Conservation (phyloP, 345 rosid genomes). For the Alliaria petiolata region DNA sequence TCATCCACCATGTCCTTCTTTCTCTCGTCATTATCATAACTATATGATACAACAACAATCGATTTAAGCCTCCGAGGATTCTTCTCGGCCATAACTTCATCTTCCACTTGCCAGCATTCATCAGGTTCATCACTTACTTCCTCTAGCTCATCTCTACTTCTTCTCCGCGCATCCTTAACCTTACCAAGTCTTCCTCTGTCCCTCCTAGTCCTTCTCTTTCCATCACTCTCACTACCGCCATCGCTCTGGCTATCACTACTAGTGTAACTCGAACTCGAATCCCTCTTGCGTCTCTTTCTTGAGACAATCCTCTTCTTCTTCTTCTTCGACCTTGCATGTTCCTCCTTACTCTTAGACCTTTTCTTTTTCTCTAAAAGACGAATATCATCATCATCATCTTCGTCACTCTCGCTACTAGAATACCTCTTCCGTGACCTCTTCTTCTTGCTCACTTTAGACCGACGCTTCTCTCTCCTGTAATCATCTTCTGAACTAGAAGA, state of each 20-base stretch:
- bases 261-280: conserved; percentile 36
- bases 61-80: conserved; percentile 52
- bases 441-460: conserved; percentile 54
- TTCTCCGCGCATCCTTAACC: conserved; percentile 20
- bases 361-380: conserved; percentile 34
- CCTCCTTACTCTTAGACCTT: conserved; percentile 40
- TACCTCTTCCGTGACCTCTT: conserved; percentile 47
- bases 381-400: neutral
- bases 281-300: conserved; percentile 47
- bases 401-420: conserved; percentile 42
- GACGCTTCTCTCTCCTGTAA: conserved; percentile 42
- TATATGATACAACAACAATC: conserved; percentile 40
- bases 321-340: conserved; percentile 24
- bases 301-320: conserved; percentile 30
- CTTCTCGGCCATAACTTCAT: conserved; percentile 31
- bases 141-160: conserved; percentile 34
- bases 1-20: conserved; percentile 50
- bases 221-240: conserved; percentile 41
- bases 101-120: conserved; percentile 34
- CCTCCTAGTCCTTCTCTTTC: conserved; percentile 31
- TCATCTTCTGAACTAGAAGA: conserved; percentile 53
- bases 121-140: conserved; percentile 27
- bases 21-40: conserved; percentile 35
- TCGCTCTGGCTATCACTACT: conserved; percentile 32
- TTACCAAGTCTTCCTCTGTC: conserved; percentile 23